Evolutionary conservation across 1,139 yeast genomes (phyloP).

Genomic region (Kodamaea ohmeri): DNA sequence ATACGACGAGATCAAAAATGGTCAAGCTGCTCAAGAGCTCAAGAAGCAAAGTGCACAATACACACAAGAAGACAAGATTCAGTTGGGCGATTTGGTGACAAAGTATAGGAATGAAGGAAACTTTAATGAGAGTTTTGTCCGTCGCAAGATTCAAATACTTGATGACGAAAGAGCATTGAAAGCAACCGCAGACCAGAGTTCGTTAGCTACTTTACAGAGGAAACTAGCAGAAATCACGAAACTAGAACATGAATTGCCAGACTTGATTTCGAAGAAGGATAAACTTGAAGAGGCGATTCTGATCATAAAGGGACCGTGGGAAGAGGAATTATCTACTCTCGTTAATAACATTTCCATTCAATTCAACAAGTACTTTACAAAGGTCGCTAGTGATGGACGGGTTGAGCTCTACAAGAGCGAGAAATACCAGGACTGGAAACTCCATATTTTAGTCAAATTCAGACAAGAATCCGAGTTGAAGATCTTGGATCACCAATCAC

Average conservation of each 20-base stretch:
- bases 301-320: slow-evolving; percentile 49
- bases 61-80: slow-evolving; percentile 41
- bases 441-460: slow-evolving; percentile 83
- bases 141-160: slow-evolving; percentile 31
- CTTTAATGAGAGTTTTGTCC: slow-evolving; percentile 39
- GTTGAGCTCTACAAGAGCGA: slow-evolving; percentile 58
- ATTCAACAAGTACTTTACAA: slow-evolving; percentile 63
- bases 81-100: slow-evolving; percentile 43
- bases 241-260: slow-evolving; percentile 35
- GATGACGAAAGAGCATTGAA: slow-evolving; percentile 41
- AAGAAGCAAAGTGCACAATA: slow-evolving; percentile 39
- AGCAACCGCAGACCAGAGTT: slow-evolving; percentile 39
- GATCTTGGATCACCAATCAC: slow-evolving; percentile 77
- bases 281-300: slow-evolving; percentile 36
- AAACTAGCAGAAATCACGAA: slow-evolving; percentile 32
- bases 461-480: slow-evolving; percentile 71
- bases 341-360: slow-evolving; percentile 55
- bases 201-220: slow-evolving; percentile 32
- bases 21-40: slow-evolving; percentile 44
- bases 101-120: slow-evolving; percentile 39
- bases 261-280: slow-evolving; percentile 23
- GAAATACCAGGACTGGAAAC: slow-evolving; percentile 71
- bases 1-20: slow-evolving; percentile 42
- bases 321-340: slow-evolving; percentile 50
- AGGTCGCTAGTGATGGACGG: slow-evolving; percentile 84